Conservation (phyloP, 768 basidiomycete genomes). For the Tulasnella sp. region DNA sequence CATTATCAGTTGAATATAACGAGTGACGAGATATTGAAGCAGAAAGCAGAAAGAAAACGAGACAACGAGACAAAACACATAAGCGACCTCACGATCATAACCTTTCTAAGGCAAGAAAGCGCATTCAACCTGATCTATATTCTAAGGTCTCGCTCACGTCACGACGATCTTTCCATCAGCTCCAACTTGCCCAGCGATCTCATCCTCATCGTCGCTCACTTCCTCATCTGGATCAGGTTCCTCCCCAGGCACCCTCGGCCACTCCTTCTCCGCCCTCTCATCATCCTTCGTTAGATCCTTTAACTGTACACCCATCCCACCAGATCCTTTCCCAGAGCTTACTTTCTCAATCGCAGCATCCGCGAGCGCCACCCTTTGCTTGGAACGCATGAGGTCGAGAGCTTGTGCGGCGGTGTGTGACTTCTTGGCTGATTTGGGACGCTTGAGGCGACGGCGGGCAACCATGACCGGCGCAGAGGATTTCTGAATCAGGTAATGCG, state of each 20-base stretch:
- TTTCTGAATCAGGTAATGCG: constrained; percentile 88
- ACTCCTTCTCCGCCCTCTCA: constrained; percentile 23
- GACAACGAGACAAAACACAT: too few relatives aligned
- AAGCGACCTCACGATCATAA: too few relatives aligned
- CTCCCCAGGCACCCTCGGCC: constrained; percentile 20
- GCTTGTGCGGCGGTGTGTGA: constrained; percentile 48
- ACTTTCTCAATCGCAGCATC: constrained; percentile 81
- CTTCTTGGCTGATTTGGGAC: constrained; percentile 55
- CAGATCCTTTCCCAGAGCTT: constrained; percentile 65
- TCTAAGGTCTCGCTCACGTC: too few relatives aligned
- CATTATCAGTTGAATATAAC: too few relatives aligned
- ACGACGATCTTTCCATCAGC: too few relatives aligned
- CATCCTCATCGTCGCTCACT: constrained; percentile 23
- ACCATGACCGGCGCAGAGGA: constrained; percentile 97
- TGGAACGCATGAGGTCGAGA: constrained; percentile 32
- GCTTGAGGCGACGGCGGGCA: constrained; percentile 79
- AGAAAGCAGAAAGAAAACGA: too few relatives aligned
- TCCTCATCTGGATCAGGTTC: constrained; percentile 1
- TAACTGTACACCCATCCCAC: constrained; percentile 71
- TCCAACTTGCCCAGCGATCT: background rate
- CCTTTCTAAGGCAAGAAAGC: too few relatives aligned
- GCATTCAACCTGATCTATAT: too few relatives aligned
- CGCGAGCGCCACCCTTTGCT: constrained; percentile 76
- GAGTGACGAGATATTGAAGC: too few relatives aligned
- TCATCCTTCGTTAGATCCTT: constrained; percentile 66